phyloP scores from a whole-genome alignment of 2,329 filamentous ascomycete genomes.

The Colletotrichum cereale region DNA sequence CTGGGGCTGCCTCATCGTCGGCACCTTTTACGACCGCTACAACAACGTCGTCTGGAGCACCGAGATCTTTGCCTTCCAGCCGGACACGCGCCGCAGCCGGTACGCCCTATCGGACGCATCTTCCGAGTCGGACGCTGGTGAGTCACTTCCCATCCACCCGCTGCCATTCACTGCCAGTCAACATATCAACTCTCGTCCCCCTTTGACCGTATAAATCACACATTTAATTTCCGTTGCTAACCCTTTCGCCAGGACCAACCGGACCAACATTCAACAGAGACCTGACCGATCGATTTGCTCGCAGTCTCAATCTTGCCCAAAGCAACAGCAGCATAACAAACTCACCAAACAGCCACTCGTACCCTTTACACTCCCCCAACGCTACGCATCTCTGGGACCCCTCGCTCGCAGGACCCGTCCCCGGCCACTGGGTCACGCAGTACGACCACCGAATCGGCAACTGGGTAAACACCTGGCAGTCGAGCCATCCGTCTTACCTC shows the following conservation, averaged over 20 bases:
- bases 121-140: conserved; percentile 18
- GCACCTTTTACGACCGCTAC: conserved; percentile 59
- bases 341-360: not conserved
- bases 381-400: conserved; percentile 44
- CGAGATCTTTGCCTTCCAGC: conserved; percentile 52
- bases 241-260: not conserved
- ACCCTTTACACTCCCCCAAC: not conserved
- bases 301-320: conserved; percentile 1
- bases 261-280: not conserved
- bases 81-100: conserved; percentile 5
- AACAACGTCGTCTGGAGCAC: conserved; percentile 60
- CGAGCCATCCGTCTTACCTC: conserved; percentile 10
- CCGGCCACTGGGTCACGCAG: conserved; percentile 49
- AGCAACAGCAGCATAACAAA: not conserved
- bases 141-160: conserved; percentile 15
- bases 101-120: not conserved
- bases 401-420: conserved; percentile 46
- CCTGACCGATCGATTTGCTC: conserved; percentile 2
- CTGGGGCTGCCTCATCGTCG: conserved; percentile 63
- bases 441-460: conserved; percentile 27
- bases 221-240: not conserved
- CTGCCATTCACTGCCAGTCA: conserved; percentile 18
- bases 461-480: conserved; percentile 53
- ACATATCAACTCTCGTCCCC: fast-evolving
- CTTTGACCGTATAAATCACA: not conserved